Percentiles rank a stretch among this genome's conserved stretches.
Conservation (phyloP, 306 rosid genomes). For the Rosa lucieae region DNA sequence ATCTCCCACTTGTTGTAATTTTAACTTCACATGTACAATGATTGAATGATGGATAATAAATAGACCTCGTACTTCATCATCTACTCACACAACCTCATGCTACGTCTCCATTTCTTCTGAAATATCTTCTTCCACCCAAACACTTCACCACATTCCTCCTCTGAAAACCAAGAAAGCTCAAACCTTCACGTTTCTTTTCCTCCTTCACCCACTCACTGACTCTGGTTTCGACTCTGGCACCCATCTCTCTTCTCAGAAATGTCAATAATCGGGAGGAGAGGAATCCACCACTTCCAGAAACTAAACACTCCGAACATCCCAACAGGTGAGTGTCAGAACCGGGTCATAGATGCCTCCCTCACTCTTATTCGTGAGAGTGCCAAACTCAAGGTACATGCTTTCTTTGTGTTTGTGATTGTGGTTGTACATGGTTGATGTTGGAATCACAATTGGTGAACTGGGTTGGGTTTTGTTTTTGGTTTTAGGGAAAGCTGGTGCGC, state of each 20-base stretch:
- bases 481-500: slow-evolving; percentile 89
- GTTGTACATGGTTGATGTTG: background rate
- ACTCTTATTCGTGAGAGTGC: slow-evolving; percentile 96
- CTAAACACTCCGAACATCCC: slow-evolving; percentile 61
- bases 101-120: too few relatives aligned
- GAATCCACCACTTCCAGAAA: slow-evolving; percentile 58
- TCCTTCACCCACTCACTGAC: background rate
- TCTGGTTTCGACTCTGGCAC: background rate
- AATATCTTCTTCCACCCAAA: too few relatives aligned
- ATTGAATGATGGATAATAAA: too few relatives aligned
- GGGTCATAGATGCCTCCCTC: slow-evolving; percentile 92
- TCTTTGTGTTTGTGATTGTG: background rate
- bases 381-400: slow-evolving; percentile 68
- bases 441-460: slow-evolving; percentile 15
- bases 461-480: slow-evolving; percentile 1
- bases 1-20: too few relatives aligned
- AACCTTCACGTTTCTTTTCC: background rate
- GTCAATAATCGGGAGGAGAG: slow-evolving; percentile 50
- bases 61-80: too few relatives aligned
- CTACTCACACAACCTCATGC: too few relatives aligned
- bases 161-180: background rate
- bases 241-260: slow-evolving; percentile 37
- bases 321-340: slow-evolving; percentile 63
- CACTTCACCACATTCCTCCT: background rate
- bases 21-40: too few relatives aligned